These are phyloP conservation scores for Cucumis cinereus DNA, from an alignment of 306 rosid genomes.

Conservation along the genomic window DNA sequence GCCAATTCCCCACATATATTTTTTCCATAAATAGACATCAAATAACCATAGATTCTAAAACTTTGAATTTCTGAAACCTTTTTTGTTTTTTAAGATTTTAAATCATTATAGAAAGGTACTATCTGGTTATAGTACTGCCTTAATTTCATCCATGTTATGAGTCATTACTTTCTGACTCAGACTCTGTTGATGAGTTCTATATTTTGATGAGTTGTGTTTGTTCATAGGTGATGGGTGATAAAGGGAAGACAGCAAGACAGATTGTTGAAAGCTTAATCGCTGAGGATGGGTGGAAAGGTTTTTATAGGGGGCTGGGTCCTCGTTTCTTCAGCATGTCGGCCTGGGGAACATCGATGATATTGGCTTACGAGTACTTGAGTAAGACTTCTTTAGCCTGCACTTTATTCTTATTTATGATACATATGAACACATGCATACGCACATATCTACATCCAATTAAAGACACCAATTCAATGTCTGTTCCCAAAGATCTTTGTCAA, in stretches of 20 bases:
- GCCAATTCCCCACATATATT: background rate
- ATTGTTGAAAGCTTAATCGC: conserved; percentile 53
- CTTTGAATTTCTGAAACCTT: background rate
- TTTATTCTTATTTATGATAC: background rate
- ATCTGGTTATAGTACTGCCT: background rate
- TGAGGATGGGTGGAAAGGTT: conserved; percentile 91
- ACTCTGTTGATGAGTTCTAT: background rate
- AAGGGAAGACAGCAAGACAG: conserved; percentile 51
- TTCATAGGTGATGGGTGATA: conserved; percentile 61
- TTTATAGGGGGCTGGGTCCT: conserved; percentile 88
- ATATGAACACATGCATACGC: too few relatives aligned
- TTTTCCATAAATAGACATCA: too few relatives aligned
- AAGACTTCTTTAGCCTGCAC: conserved; percentile 15
- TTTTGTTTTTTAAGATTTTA: background rate
- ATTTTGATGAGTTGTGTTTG: conserved; percentile 6
- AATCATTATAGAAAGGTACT: background rate
- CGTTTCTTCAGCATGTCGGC: conserved; percentile 90
- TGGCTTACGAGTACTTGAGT: conserved; percentile 88
- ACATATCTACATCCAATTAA: too few relatives aligned
- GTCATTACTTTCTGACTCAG: background rate
- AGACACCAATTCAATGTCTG: too few relatives aligned
- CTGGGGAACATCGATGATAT: conserved; percentile 94
- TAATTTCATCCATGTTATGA: background rate
- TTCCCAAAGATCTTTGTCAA: too few relatives aligned
- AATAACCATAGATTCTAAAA: too few relatives aligned